Conservation (phyloP, 345 rosid species). For the Eutrema japonicum region DNA sequence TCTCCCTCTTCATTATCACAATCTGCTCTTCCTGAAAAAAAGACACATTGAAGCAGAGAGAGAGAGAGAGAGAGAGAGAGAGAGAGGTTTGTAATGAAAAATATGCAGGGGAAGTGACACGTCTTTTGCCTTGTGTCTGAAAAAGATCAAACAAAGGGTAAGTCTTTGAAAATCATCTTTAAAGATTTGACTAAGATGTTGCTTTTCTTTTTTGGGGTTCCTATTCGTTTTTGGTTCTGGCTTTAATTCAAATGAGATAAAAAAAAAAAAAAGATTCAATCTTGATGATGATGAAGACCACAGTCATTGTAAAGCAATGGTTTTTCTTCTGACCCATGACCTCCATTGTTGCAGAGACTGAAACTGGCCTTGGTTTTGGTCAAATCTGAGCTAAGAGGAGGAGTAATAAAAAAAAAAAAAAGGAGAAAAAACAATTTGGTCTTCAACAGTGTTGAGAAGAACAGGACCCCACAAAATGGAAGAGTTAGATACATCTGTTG, state of each 20-base stretch:
- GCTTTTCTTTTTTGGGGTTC: not conserved
- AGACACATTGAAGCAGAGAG: slow-evolving; percentile 36
- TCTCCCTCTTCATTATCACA: slow-evolving; percentile 46
- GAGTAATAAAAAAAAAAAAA: not conserved
- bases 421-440: slow-evolving; percentile 36
- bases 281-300: slow-evolving; percentile 35
- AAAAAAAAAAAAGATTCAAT: slow-evolving; percentile 2
- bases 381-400: slow-evolving; percentile 45
- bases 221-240: slow-evolving; percentile 22
- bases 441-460: slow-evolving; percentile 45
- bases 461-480: slow-evolving; percentile 63
- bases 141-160: slow-evolving; percentile 42
- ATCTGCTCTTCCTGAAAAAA: slow-evolving; percentile 46
- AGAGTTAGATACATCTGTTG: slow-evolving; percentile 60
- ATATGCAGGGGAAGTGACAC: slow-evolving; percentile 41
- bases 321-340: slow-evolving; percentile 40
- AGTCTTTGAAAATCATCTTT: slow-evolving; percentile 41
- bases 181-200: slow-evolving; percentile 33
- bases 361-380: slow-evolving; percentile 37
- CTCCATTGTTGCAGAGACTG: slow-evolving; percentile 44
- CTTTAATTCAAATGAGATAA: slow-evolving; percentile 15
- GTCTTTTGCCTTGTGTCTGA: slow-evolving; percentile 37
- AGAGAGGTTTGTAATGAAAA: slow-evolving; percentile 36
- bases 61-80: slow-evolving; percentile 31
- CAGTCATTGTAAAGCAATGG: slow-evolving; percentile 27